Conservation (phyloP, 768 basidiomycete species). For the Pleurotus tuber-regium region DNA sequence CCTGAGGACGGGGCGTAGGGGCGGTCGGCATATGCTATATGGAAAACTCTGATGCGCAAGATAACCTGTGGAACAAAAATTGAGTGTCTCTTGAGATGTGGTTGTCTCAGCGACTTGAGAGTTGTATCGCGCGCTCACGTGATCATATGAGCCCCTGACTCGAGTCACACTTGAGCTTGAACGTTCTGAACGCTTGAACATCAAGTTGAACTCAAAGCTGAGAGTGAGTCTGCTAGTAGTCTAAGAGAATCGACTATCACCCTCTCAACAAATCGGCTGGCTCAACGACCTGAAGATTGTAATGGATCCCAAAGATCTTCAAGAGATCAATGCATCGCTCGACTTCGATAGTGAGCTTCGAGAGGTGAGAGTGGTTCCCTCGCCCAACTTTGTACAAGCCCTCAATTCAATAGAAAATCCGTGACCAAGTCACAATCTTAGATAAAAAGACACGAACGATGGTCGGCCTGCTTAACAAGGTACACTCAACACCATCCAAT, state of each 20-base stretch:
- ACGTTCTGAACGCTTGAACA: too few relatives aligned
- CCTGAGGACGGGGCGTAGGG: background rate
- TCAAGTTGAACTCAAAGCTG: too few relatives aligned
- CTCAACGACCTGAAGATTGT: background rate
- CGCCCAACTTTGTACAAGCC: background rate
- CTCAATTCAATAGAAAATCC: slow-evolving; percentile 61
- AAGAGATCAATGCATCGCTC: slow-evolving; percentile 55
- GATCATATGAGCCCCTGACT: too few relatives aligned
- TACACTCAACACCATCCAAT: slow-evolving; percentile 68
- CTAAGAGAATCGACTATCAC: too few relatives aligned
- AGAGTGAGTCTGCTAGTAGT: too few relatives aligned
- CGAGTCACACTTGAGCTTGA: too few relatives aligned
- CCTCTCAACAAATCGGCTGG: background rate
- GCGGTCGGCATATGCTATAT: too few relatives aligned
- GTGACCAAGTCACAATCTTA: slow-evolving; percentile 67
- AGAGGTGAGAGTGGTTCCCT: slow-evolving; percentile 44
- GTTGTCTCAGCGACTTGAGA: too few relatives aligned
- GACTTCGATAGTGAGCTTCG: slow-evolving; percentile 61
- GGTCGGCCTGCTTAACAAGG: slow-evolving; percentile 73
- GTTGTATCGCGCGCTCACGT: too few relatives aligned
- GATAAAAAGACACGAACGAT: slow-evolving; percentile 75
- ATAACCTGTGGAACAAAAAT: too few relatives aligned
- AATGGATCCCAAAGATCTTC: slow-evolving; percentile 59
- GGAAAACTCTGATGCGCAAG: too few relatives aligned
- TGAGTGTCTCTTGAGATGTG: too few relatives aligned